Evolutionary conservation across 352 stramenopile species (phyloP), one percentile per base, ranked within the genome.

Genomic region (Lagenidium giganteum): DNA sequence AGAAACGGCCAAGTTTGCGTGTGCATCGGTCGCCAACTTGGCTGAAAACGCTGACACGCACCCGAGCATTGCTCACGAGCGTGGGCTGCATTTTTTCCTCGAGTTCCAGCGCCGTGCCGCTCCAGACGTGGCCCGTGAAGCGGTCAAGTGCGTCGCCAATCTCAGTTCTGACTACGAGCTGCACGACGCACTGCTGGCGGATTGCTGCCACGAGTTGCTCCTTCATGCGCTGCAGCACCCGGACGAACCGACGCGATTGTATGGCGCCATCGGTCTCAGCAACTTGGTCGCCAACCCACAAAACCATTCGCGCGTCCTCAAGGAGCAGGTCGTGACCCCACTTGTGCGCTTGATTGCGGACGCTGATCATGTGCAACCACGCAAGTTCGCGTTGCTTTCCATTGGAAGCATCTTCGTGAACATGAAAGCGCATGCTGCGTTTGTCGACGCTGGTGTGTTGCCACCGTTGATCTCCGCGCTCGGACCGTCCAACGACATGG

Each of bases 31-130:
- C 0, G 93, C 93, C 5, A 98, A 97, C 57, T 76, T 98, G 11
- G 91, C 83, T 6, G 95, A 98, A 61, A 95, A 97, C 38, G 58
- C 64, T 4, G 79, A 90, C 21, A 95, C 93, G 5, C 94, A 98
- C 49, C 43, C 53, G 11, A 59, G 64, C 13, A 86, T 98, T 38
- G 71, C 94, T 12, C 46, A 64, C 14, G 65, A 84, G 26, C 79
- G 83, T 13, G 86, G 85, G 0, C 63, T 89, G 8, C 65, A 65
- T 8, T 93, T 96, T 48, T 79, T 96, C 28, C 48, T 82, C 13
- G 68, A 88, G 23, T 80, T 89, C 42, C 61, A 83, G 25, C 49
- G 60, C 6, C 51, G 64, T 9, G 47, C 57, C 23, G 41, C 57
- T 0, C 28, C 47, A 1, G 43, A 53, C 7, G 71, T 90, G 4